Percentiles rank a stretch among this genome's conserved stretches.
phyloP scores from a whole-genome alignment of 805 yeast species.

The Candida cerambycidarum region DNA sequence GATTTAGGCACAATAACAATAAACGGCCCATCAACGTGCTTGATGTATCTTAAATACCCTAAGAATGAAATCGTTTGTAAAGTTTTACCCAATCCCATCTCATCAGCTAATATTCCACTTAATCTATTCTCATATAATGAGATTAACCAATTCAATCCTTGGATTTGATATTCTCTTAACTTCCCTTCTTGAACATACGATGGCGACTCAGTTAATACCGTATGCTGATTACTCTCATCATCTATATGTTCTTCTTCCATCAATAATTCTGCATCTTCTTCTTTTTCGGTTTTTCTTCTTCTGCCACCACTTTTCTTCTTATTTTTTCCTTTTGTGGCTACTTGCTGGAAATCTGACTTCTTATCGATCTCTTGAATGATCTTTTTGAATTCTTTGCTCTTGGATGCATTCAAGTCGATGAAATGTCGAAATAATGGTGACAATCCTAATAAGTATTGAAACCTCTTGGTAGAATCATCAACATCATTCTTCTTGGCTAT shows the following conservation, averaged over 20 bases:
- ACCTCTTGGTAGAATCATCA: constrained; percentile 74
- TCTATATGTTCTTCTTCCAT: constrained; percentile 33
- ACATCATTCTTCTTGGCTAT: constrained; percentile 49
- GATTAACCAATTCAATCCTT: constrained; percentile 93
- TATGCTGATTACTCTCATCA: constrained; percentile 46
- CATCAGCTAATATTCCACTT: constrained; percentile 95
- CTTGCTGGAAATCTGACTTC: constrained; percentile 40
- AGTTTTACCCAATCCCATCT: constrained; percentile 97
- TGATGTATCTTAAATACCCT: constrained; percentile 80
- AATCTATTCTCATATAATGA: constrained; percentile 83
- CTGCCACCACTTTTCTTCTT: constrained; percentile 35
- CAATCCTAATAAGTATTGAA: constrained; percentile 74
- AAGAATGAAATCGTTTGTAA: constrained; percentile 90
- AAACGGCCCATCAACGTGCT: constrained; percentile 83
- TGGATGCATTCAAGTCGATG: constrained; percentile 76
- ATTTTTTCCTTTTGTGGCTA: constrained; percentile 17
- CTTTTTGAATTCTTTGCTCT: constrained; percentile 69
- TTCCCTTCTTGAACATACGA: constrained; percentile 66
- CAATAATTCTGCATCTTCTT: constrained; percentile 83
- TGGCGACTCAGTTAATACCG: constrained; percentile 86
- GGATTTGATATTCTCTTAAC: constrained; percentile 88
- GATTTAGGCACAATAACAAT: constrained; percentile 93
- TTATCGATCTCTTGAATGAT: constrained; percentile 57
- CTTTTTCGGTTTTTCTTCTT: constrained; percentile 71
- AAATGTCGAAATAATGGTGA: constrained; percentile 88